phyloP scores from a whole-genome alignment of 2,329 filamentous ascomycete genomes.

The Talaromyces sp. region DNA sequence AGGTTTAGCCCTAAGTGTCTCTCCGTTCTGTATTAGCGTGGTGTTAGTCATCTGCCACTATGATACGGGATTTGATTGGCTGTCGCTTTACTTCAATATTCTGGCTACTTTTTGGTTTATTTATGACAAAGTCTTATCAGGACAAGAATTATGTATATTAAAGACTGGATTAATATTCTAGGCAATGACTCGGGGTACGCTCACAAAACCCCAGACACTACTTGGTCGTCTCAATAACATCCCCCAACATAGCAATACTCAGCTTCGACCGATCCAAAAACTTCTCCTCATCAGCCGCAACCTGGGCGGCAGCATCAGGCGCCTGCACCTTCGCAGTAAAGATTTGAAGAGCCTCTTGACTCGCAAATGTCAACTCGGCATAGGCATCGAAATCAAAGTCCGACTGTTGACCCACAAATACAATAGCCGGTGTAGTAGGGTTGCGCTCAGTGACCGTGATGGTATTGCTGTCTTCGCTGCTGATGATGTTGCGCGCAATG shows the following conservation, averaged over 20 bases:
- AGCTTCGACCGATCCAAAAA: constrained; percentile 25
- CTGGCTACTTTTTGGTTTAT: background rate
- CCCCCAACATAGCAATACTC: constrained; percentile 13
- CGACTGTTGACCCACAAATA: constrained; percentile 24
- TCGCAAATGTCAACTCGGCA: constrained; percentile 25
- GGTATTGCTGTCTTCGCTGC: background rate
- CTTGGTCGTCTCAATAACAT: constrained; percentile 6
- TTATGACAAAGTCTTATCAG: background rate
- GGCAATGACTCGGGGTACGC: background rate
- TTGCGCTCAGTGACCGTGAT: constrained; percentile 22
- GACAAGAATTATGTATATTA: background rate
- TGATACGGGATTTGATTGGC: constrained; percentile 10
- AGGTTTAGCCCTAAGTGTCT: constrained; percentile 34
- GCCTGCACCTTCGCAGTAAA: constrained; percentile 23
- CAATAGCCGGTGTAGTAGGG: constrained; percentile 21
- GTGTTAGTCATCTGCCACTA: too few relatives aligned
- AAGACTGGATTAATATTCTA: background rate
- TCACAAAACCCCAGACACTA: background rate
- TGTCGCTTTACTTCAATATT: background rate
- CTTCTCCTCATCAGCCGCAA: constrained; percentile 27
- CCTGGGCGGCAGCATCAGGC: constrained; percentile 23
- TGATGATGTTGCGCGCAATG: constrained; percentile 20
- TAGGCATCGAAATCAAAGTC: constrained; percentile 27
- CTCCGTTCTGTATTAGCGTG: constrained; percentile 15
- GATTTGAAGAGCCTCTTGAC: constrained; percentile 23